Percentiles rank a stretch among this genome's conserved stretches.
Evolutionary conservation across 2,329 filamentous ascomycete species (phyloP).

Genomic region (Biscogniauxia sp.): DNA sequence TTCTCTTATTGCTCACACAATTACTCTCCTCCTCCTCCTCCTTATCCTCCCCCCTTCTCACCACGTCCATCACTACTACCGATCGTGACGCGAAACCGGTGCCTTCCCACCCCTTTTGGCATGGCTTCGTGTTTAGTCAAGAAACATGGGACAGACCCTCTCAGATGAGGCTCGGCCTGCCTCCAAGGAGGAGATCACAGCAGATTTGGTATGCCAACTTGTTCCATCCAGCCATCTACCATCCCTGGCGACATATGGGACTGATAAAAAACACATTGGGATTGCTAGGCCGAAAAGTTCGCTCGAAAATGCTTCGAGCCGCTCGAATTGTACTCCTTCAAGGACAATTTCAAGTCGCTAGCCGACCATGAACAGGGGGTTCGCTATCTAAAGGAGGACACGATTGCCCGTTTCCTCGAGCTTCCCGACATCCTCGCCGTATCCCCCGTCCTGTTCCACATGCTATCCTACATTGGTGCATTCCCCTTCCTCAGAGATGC

Average conservation of each 20-base stretch:
- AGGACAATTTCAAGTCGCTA: conserved; percentile 69
- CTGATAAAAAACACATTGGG: conserved; percentile 7
- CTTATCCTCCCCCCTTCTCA: too few relatives aligned
- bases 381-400: conserved; percentile 67
- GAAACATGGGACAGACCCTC: conserved; percentile 51
- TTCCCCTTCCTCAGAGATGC: conserved; percentile 72
- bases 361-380: conserved; percentile 62
- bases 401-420: conserved; percentile 68
- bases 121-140: conserved; percentile 22
- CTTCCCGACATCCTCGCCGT: conserved; percentile 67
- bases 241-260: neutral
- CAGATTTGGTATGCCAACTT: conserved; percentile 43
- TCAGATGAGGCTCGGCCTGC: conserved; percentile 44
- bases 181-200: conserved; percentile 51
- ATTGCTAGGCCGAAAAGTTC: conserved; percentile 56
- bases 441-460: conserved; percentile 68
- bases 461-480: conserved; percentile 67
- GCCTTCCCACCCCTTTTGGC: conserved; percentile 8
- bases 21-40: too few relatives aligned
- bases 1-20: too few relatives aligned
- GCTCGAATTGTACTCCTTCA: conserved; percentile 71
- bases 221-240: neutral
- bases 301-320: conserved; percentile 68
- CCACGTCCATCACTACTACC: too few relatives aligned
- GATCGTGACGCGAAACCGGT: too few relatives aligned